Percentiles rank a stretch among this genome's conserved stretches.
Evolutionary conservation across 805 yeast genomes (phyloP).

Genomic region (Osmozyma mogii): DNA sequence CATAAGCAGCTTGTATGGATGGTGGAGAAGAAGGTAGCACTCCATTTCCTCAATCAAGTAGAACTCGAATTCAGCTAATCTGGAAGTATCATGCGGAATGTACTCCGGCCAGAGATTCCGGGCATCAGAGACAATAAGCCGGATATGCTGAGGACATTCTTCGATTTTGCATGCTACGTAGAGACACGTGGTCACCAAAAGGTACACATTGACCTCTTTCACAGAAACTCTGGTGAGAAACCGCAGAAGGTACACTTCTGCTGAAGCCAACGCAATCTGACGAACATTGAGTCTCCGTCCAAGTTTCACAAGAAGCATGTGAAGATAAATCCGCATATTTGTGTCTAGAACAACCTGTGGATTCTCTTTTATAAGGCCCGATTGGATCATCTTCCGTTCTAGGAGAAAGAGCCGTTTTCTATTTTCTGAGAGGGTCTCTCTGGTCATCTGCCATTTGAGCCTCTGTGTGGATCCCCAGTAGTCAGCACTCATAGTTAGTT

Average conservation of each 20-base stretch:
- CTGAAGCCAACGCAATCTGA: conserved; percentile 81
- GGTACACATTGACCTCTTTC: conserved; percentile 75
- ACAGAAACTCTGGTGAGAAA: conserved; percentile 66
- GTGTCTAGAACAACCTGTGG: conserved; percentile 44
- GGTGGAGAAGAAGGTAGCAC: conserved; percentile 62
- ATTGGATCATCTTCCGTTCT: conserved; percentile 36
- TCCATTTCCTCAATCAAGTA: conserved; percentile 84
- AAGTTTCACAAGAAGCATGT: conserved; percentile 61
- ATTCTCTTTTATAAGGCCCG: conserved; percentile 35
- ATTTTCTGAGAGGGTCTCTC: conserved; percentile 46
- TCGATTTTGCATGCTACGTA: conserved; percentile 91
- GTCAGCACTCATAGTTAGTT: conserved; percentile 61
- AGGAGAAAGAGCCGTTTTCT: conserved; percentile 33
- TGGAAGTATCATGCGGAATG: conserved; percentile 84
- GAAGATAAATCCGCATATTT: conserved; percentile 71
- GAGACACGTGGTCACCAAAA: conserved; percentile 75
- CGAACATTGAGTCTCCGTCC: conserved; percentile 74
- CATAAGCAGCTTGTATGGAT: conserved; percentile 60
- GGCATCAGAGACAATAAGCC: conserved; percentile 78
- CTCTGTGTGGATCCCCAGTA: conserved; percentile 86
- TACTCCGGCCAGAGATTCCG: conserved; percentile 91
- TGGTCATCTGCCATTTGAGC: conserved; percentile 69
- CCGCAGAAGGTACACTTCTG: conserved; percentile 77
- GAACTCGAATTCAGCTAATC: conserved; percentile 92
- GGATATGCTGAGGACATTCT: conserved; percentile 90